Evolutionary conservation across 176 grass and related monocot species (phyloP).

Genomic region (Hsuehochloa calcarea): DNA sequence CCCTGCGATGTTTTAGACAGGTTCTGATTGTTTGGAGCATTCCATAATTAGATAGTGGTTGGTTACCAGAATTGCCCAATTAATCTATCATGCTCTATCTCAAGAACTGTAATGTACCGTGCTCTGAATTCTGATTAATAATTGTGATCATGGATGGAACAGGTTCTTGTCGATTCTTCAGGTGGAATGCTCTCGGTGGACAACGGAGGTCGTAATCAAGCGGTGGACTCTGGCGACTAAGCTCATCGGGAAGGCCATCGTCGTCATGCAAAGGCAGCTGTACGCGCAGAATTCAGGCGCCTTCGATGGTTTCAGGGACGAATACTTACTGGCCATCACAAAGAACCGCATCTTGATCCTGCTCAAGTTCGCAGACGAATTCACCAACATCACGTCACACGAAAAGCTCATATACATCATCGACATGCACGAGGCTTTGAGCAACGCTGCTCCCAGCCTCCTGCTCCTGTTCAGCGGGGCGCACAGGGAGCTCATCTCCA

Average conservation of each 20-base stretch:
- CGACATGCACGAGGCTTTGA: slow-evolving; percentile 7
- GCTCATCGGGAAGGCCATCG: slow-evolving; percentile 19
- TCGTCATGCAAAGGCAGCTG: slow-evolving; percentile 33
- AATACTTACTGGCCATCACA: slow-evolving; percentile 24
- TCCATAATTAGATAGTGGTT: too few relatives aligned
- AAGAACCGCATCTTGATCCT: slow-evolving; percentile 12
- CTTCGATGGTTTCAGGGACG: slow-evolving; percentile 33
- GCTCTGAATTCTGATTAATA: too few relatives aligned
- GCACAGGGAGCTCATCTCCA: slow-evolving; percentile 5
- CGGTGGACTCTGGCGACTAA: slow-evolving; percentile 34
- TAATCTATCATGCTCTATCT: too few relatives aligned
- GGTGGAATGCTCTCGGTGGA: slow-evolving; percentile 9
- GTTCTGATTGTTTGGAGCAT: neutral
- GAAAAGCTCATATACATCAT: slow-evolving; percentile 34
- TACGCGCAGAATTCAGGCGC: neutral
- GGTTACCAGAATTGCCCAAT: too few relatives aligned
- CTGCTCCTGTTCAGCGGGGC: neutral
- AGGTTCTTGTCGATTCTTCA: slow-evolving; percentile 32
- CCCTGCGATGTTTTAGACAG: slow-evolving; percentile 35
- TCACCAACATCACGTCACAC: neutral
- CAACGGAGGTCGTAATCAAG: slow-evolving; percentile 23
- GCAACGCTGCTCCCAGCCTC: neutral
- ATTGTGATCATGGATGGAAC: neutral
- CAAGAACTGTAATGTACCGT: too few relatives aligned
- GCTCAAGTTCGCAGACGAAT: slow-evolving; percentile 26